Base-by-base conservation (phyloP, 805 yeast species). In the Wickerhamomyces chambardii region DNA sequence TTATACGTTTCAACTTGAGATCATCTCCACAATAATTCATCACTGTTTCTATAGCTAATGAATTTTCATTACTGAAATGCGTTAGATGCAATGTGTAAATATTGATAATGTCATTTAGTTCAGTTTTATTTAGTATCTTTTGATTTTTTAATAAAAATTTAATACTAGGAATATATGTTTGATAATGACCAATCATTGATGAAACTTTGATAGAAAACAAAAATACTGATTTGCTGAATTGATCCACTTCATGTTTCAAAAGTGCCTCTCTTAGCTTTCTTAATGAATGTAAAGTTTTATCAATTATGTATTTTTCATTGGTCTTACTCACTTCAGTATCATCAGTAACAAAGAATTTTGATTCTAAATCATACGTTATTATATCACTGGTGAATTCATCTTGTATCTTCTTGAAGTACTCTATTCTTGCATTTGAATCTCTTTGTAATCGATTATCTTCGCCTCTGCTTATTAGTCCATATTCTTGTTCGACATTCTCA, bases 381-480 rank as follows among this genome's bases (percentile, higher is more conserved):
- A 36, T 39, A 46, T 50, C 18, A 43, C 34, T 33, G 47, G 44
- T 33, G 41, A 42, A 42, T 11, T 58, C 50, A 11, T 36, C 31
- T 21, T 63, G 48, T 3, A 76, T 65, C 27, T 53, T 42, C 2
- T 51, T 44, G 44, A 69, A 70, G 34, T 62, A 64, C 21, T 50
- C 51, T 6, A 44, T 47, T 43, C 84, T 56, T 9, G 66, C 70
- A 5, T 37, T 34, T 4, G 59, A 59, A 44, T 69, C 68, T 4
- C 54, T 46, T 44, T 68, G 76, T 29, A 79, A 58, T 28, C 70
- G 49, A 34, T 48, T 50, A 36, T 70, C 77, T 30, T 70, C 78
- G 1, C 84, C 84, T 37, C 85, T 57, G 42, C 84, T 78, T 7
- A 77, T 53, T 33, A 74, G 57, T 0, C 84, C 83, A 41, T 64